Percentiles rank a stretch among this genome's conserved stretches.
Conservation (phyloP, 2,329 filamentous ascomycete species). For the Ustilaginoidea virens region DNA sequence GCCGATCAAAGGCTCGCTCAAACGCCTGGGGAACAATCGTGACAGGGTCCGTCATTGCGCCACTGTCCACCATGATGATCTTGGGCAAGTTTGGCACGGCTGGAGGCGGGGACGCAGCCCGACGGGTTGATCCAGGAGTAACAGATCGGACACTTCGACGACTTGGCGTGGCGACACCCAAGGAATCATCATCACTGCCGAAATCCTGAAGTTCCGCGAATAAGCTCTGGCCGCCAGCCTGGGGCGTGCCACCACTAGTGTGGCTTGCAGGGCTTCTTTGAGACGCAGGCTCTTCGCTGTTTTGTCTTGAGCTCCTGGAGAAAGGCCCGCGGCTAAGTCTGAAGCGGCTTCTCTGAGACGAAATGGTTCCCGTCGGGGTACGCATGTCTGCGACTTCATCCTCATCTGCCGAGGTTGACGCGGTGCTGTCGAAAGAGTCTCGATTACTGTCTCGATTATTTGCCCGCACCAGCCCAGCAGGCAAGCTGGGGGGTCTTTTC, state of each 20-base stretch:
- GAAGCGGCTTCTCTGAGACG: constrained; percentile 55
- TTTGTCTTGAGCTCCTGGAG: constrained; percentile 42
- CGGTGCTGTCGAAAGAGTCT: constrained; percentile 69
- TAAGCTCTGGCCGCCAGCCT: constrained; percentile 54
- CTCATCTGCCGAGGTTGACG: constrained; percentile 72
- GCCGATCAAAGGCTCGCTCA: constrained; percentile 11
- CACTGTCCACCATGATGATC: constrained; percentile 42
- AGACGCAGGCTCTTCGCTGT: constrained; percentile 41
- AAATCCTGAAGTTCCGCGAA: constrained; percentile 83
- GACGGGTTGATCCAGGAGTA: constrained; percentile 32
- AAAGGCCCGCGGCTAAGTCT: constrained; percentile 50
- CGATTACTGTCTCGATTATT: constrained; percentile 41
- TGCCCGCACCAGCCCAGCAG: constrained; percentile 22
- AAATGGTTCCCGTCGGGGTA: constrained; percentile 46
- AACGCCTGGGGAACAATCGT: constrained; percentile 15
- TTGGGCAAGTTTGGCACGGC: constrained; percentile 34
- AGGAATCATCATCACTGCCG: constrained; percentile 59
- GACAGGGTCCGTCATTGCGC: constrained; percentile 46
- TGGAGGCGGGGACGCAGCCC: constrained; percentile 28
- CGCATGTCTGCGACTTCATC: constrained; percentile 38
- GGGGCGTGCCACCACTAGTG: constrained; percentile 34
- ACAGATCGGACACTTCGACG: constrained; percentile 29
- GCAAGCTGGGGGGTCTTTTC: constrained; percentile 25
- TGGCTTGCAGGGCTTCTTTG: constrained; percentile 46
- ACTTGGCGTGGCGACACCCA: constrained; percentile 41